These are phyloP conservation scores for Aureobasidium sp. DNA, from an alignment of 2,329 filamentous ascomycete genomes.

Conservation along the genomic window DNA sequence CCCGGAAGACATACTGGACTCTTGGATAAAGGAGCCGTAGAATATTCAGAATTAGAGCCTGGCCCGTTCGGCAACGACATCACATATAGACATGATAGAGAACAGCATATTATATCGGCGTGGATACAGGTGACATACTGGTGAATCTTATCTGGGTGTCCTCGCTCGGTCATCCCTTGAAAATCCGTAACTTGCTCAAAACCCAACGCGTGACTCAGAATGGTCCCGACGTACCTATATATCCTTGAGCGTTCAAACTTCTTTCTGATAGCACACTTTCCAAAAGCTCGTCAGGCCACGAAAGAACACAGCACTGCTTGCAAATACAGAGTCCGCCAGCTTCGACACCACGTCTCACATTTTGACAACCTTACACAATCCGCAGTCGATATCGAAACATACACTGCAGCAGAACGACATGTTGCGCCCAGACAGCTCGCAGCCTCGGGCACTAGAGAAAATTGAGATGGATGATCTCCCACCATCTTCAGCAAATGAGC, in stretches of 20 bases:
- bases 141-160: not conserved
- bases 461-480: not conserved
- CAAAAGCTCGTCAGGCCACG: not conserved
- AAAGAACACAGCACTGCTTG: not conserved
- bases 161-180: not conserved
- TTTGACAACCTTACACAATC: not conserved
- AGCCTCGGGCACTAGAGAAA: not conserved
- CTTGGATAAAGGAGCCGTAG: slow-evolving; percentile 22
- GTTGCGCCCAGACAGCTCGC: not conserved
- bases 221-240: not conserved
- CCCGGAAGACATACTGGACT: slow-evolving; percentile 28
- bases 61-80: no score
- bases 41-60: not conserved
- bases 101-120: not conserved
- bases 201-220: not conserved
- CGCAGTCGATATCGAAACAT: not conserved
- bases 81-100: not conserved
- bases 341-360: not conserved
- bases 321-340: not conserved
- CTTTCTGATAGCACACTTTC: not conserved
- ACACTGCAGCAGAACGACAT: not conserved
- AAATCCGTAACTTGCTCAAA: not conserved
- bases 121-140: no score
- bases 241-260: not conserved
- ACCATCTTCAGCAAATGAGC: not conserved